Evolutionary conservation across 306 rosid species (phyloP), one percentile per base, ranked within the genome.

Genomic region (Acacia crassicarpa): DNA sequence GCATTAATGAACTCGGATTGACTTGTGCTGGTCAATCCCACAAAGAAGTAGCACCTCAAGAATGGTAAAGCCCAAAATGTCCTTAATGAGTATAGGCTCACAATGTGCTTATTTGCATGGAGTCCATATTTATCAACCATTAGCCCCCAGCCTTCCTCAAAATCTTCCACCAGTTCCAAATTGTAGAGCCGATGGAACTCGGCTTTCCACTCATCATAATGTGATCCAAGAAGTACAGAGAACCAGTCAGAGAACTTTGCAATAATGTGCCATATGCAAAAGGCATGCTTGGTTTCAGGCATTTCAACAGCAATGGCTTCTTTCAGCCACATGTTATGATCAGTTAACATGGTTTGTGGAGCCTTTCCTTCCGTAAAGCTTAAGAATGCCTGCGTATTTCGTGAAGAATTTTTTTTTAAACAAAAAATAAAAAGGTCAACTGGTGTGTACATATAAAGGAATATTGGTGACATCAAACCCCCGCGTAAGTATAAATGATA

Each of bases 281-380:
- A 94, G 81, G 92, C 95, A 30, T 92, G 95, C 69, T 87, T 89
- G 27, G 91, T 88, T 78, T 87, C 91, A 45, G 94, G 92, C 91
- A 90, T 80, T 88, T 86, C 95, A 49, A 79, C 86, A 74, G 91
- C 88, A 79, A 94, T 86, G 76, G 97, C 94, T 78, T 91, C 98
- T 87, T 94, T 94, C 82, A 92, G 95, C 98, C 98, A 94, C 77
- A 85, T 87, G 86, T 91, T 94, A 74, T 94, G 97, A 85, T 94
- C 98, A 15, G 95, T 94, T 83, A 89, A 82, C 80, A 91, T 81
- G 43, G 93, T 88, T 79, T 88, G 94, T 13, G 98, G 95, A 80
- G 98, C 89, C 88, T 89, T 94, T 80, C 94, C 97, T 82, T 89
- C 90, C 92, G 91, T 86, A 91, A 92, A 94, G 83, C 85, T 79